Base-by-base conservation (phyloP, 164 flowering plant genomes). In the Vitis rotundifolia region DNA sequence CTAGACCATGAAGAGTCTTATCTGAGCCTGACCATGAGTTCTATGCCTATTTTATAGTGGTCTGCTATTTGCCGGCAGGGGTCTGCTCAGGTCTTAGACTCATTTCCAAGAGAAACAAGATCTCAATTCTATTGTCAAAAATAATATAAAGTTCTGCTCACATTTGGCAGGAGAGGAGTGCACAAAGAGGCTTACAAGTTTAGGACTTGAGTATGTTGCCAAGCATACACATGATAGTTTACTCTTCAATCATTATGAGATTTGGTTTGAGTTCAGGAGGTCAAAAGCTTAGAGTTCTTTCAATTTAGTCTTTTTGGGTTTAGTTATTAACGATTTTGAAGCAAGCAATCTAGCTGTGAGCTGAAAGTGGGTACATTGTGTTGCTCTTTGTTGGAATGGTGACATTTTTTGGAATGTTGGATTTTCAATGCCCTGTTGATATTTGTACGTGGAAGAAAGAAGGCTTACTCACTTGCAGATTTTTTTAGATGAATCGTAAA, bases 91-190 rank as follows among this genome's bases (percentile, higher is more conserved):
- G 26, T 22, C 26, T 22, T 22, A 22, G 26, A 22, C 26, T 22
- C 26, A 22, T 22, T 22, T 22, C 26, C 26, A 22, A 22, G 26
- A 22, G 26, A 0, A 22, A 22, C 0, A 22, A 1, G 26, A 22
- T 22, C 26, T 22, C 26, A 22, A 22, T 22, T 22, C 26, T 22
- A 22, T 22, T 22, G 26, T 22, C 26, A 22, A 22, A 22, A 22
- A 93, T 75, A 95, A 95, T 71, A 79, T 91, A 16, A 95, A 95
- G 85, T 95, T 95, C 68, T 95, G 98, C 69, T 88, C 97, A 8
- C 81, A 97, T 16, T 79, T 95, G 66, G 96, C 96, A 28, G 89
- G 97, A 61, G 97, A 89, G n/a, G 97, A 90, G 68, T 95, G 99
- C 63, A 88, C 88, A 11, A 93, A 81, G 79, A 77, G 89, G 81